Percentiles rank a stretch among this genome's conserved stretches.
Evolutionary conservation across 2,329 filamentous ascomycete species (phyloP).

Genomic region (Truncatella angustata): DNA sequence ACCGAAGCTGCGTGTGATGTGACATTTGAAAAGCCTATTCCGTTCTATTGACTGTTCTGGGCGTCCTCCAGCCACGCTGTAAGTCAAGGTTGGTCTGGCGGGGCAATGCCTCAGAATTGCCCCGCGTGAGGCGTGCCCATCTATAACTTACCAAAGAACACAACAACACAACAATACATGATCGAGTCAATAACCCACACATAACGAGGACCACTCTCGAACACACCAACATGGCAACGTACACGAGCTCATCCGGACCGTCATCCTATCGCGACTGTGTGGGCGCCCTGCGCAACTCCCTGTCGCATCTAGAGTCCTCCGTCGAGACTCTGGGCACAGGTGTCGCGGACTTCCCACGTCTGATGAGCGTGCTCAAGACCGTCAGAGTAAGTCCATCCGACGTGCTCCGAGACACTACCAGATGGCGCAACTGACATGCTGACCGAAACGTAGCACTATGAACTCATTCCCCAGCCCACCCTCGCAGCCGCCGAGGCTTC

Average conservation of each 20-base stretch:
- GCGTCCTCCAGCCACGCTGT: too few relatives aligned
- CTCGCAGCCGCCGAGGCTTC: constrained; percentile 79
- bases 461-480: constrained; percentile 82
- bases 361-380: constrained; percentile 54
- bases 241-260: too few relatives aligned
- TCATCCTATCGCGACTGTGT: constrained; percentile 58
- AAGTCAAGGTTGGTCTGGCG: too few relatives aligned
- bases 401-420: not conserved
- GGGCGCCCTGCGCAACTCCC: constrained; percentile 56
- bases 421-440: not conserved
- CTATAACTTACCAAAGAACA: too few relatives aligned
- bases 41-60: too few relatives aligned
- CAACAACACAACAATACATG: too few relatives aligned
- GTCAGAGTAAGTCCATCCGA: constrained; percentile 46
- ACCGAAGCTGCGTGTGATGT: too few relatives aligned
- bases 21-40: too few relatives aligned
- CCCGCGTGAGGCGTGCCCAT: too few relatives aligned
- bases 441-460: constrained; percentile 68
- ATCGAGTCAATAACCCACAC: too few relatives aligned
- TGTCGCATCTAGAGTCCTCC: constrained; percentile 59
- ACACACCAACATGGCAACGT: not conserved
- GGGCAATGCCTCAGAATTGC: too few relatives aligned
- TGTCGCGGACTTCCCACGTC: constrained; percentile 57
- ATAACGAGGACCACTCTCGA: not conserved
- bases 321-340: constrained; percentile 55